Percentiles rank a stretch among this genome's conserved stretches.
Evolutionary conservation across 345 rosid genomes (phyloP).

Genomic region (Rhodamnia argentea): DNA sequence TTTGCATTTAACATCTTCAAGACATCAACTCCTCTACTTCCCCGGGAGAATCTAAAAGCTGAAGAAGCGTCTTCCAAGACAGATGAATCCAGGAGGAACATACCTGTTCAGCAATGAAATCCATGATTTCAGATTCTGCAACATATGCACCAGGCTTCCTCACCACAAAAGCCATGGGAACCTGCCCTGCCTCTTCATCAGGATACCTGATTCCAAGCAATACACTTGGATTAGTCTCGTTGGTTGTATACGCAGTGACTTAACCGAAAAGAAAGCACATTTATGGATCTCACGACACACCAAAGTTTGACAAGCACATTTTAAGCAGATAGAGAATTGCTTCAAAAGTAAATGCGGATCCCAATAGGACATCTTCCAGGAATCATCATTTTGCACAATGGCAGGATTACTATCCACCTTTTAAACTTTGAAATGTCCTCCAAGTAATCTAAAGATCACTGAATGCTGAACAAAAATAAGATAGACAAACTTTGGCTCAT

Average conservation of each 20-base stretch:
- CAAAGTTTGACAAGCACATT: not conserved
- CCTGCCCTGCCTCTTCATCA: slow-evolving; percentile 89
- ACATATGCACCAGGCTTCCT: slow-evolving; percentile 58
- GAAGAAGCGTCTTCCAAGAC: not conserved
- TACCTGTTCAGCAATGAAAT: slow-evolving; percentile 69
- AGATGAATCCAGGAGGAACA: not conserved
- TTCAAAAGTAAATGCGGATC: not conserved
- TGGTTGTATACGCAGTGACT: not conserved
- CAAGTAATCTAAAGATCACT: not conserved
- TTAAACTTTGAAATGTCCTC: not conserved
- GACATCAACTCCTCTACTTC: not conserved
- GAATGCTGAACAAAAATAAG: not conserved
- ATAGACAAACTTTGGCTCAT: not conserved
- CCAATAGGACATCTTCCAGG: not conserved
- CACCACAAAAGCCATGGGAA: slow-evolving; percentile 94
- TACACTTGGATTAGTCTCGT: not conserved
- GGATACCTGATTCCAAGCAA: slow-evolving; percentile 45
- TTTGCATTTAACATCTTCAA: not conserved
- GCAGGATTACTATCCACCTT: not conserved
- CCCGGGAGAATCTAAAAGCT: not conserved
- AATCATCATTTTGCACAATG: not conserved
- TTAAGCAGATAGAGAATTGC: not conserved
- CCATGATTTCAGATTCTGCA: slow-evolving; percentile 48
- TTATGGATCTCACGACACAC: not conserved
- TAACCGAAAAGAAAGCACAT: not conserved